Evolutionary conservation across 306 rosid genomes (phyloP), one percentile per base, ranked within the genome.

Genomic region (Prunus mira): DNA sequence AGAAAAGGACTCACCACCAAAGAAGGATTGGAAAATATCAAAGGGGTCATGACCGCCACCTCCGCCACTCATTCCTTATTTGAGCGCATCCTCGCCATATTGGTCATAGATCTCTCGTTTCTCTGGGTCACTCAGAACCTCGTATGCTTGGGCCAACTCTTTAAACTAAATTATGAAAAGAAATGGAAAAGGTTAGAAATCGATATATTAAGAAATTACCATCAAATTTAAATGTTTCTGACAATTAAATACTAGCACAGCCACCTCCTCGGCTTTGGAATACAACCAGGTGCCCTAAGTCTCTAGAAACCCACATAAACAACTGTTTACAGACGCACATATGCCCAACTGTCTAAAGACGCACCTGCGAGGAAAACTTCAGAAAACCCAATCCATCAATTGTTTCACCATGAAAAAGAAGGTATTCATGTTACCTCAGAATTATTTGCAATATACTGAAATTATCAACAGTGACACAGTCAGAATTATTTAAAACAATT

Each of bases 31-130:
- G 87, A 94, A 94, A 32, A 94, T 91, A 74, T 94, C 98, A 80
- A 91, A 94, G 13, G 98, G 98, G n/a, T 91, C 97, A 4, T 90
- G 97, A 69, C 89, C 98, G 0, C 93, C 98, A 3, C 96, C 95
- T 9, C 95, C 96, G 27, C 91, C 98, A 14, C 96, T 97, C 97
- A 92, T 86, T 87, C 98, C 98, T 86, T 94, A 96, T 90, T 94
- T 94, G 24, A 94, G 97, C 4, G 96, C 98, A 57, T 94, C 98
- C 76, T 94, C 98, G 25, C 98, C 98, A 65, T 91, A 93, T 38
- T 87, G 92, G 78, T 93, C 98, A 70, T 93, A 93, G 71, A 93
- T 82, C 78, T 93, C 97, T 73, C 98, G 98, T 79, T 93, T 93
- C 82, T 91, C 98, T 17, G 98, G 97, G 62, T 93, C 98, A 73